phyloP scores from a whole-genome alignment of 257 asterid species.

The Solanum habrochaites region DNA sequence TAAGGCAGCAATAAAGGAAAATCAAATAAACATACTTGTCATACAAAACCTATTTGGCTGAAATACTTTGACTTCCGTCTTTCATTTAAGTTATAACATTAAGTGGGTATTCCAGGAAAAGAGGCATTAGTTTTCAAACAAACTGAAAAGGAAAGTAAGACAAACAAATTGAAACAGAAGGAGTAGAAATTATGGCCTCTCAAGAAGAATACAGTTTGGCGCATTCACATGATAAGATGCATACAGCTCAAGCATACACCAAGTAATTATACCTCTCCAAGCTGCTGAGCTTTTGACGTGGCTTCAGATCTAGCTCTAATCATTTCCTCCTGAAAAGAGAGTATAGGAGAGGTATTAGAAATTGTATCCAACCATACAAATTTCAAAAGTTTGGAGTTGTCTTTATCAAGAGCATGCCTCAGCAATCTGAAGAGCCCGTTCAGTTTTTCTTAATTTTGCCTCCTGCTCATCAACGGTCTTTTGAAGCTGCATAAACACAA shows the following conservation, averaged over 20 bases:
- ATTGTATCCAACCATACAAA: not conserved
- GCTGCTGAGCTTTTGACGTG: slow-evolving; percentile 46
- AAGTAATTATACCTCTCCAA: slow-evolving; percentile 44
- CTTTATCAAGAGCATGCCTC: slow-evolving; percentile 40
- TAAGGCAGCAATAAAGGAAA: not conserved
- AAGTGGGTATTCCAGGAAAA: not conserved
- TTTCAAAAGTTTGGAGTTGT: not conserved
- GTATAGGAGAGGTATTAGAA: not conserved
- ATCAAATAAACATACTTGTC: not conserved
- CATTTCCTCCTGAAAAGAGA: slow-evolving; percentile 65
- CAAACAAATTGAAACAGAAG: not conserved
- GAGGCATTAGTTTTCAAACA: not conserved
- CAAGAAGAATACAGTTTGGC: not conserved
- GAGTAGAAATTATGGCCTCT: not conserved
- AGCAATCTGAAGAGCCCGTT: slow-evolving; percentile 87
- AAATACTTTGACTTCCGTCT: not conserved
- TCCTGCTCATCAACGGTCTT: slow-evolving; percentile 52
- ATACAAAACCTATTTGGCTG: not conserved
- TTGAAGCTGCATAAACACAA: slow-evolving; percentile 45
- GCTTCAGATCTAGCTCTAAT: slow-evolving; percentile 72
- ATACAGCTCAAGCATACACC: not conserved
- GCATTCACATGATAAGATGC: not conserved
- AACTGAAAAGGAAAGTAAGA: not conserved
- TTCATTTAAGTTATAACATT: not conserved
- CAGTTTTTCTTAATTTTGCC: slow-evolving; percentile 70